phyloP scores from a whole-genome alignment of 2,329 filamentous ascomycete species.

The Gnomoniopsis smithogilvyi region DNA sequence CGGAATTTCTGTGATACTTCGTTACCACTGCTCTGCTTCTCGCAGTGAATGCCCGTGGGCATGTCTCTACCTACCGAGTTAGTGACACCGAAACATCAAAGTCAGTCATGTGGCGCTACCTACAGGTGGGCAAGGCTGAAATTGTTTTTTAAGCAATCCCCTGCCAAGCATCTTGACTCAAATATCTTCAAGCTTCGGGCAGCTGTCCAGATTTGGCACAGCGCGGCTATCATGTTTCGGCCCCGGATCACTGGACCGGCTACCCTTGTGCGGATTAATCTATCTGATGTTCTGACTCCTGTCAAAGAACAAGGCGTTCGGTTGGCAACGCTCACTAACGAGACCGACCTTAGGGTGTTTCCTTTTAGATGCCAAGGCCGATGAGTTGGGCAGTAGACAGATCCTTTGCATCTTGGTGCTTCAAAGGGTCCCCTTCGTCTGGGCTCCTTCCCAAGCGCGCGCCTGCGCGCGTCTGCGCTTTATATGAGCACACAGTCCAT shows the following conservation, averaged over 20 bases:
- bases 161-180: background rate
- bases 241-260: background rate
- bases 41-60: too few relatives aligned
- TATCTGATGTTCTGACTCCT: conserved; percentile 8
- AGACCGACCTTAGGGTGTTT: too few relatives aligned
- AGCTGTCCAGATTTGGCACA: conserved; percentile 5
- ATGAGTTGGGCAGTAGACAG: too few relatives aligned
- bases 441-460: too few relatives aligned
- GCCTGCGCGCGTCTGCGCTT: too few relatives aligned
- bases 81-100: background rate
- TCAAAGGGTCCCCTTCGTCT: too few relatives aligned
- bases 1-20: too few relatives aligned
- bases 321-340: background rate
- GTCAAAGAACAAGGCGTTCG: background rate
- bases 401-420: too few relatives aligned
- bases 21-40: too few relatives aligned
- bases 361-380: too few relatives aligned
- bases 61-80: background rate
- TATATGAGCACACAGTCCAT: too few relatives aligned
- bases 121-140: background rate
- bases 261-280: background rate
- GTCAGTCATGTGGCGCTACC: background rate
- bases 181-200: background rate
- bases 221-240: background rate
- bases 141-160: background rate